A percentile compares a stretch with the other conserved stretches of the same genome.
These are phyloP conservation scores for Entamoeba dispar DNA, from an alignment of 208 protist genomes.

Conservation along the genomic window DNA sequence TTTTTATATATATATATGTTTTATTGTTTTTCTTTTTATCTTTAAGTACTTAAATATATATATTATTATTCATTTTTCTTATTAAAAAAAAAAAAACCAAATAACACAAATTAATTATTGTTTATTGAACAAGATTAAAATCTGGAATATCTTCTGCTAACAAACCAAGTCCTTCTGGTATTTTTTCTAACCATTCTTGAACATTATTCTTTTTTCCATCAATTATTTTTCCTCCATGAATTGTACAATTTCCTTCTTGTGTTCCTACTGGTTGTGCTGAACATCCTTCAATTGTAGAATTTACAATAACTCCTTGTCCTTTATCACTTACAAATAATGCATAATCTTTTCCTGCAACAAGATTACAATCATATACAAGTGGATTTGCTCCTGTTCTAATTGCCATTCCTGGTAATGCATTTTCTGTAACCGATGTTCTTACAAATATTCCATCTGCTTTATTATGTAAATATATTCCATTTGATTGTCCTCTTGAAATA, in stretches of 20 bases:
- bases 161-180: background rate
- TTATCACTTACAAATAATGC: background rate
- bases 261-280: background rate
- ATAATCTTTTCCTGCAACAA: background rate
- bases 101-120: background rate
- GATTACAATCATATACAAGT: background rate
- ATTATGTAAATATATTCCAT: background rate
- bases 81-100: too few species aligned
- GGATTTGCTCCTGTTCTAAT: background rate
- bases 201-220: background rate
- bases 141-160: background rate
- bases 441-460: background rate
- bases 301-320: background rate
- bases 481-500: background rate
- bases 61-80: too few species aligned
- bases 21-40: too few species aligned
- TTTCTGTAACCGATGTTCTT: background rate
- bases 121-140: background rate
- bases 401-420: background rate
- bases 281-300: background rate
- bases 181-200: background rate
- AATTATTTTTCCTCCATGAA: background rate
- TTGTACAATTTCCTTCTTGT: background rate
- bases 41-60: too few species aligned
- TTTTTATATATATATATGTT: too few species aligned